Conservation (phyloP, 1,284 basidiomycete species). For the Boletus mariae region DNA sequence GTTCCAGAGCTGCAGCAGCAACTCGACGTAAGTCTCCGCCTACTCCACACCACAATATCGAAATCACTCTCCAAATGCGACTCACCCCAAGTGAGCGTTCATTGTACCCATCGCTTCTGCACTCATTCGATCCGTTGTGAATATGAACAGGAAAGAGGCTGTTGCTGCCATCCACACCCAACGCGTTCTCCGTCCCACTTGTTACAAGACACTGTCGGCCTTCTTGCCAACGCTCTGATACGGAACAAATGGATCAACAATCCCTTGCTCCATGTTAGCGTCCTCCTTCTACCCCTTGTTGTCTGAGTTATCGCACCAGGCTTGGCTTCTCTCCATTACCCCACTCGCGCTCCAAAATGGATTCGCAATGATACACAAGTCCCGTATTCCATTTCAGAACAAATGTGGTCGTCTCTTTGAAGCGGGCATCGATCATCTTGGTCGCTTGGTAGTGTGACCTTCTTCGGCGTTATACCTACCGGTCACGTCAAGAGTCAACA, state of each 20-base stretch:
- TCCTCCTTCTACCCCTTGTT: constrained; percentile 3
- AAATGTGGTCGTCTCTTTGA: constrained; percentile 86
- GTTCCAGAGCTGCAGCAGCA: constrained; percentile 29
- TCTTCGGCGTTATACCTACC: constrained; percentile 60
- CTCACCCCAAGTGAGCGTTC: constrained; percentile 33
- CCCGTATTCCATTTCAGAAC: constrained; percentile 74
- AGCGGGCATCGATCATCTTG: constrained; percentile 67
- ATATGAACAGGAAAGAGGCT: constrained; percentile 42
- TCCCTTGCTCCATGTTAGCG: constrained; percentile 67
- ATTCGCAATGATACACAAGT: constrained; percentile 78
- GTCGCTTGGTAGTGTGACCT: constrained; percentile 80
- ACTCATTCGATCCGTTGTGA: neutral
- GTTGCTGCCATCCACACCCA: constrained; percentile 52
- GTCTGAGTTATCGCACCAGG: constrained; percentile 43
- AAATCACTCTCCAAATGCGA: constrained; percentile 55
- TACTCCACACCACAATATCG: constrained; percentile 41
- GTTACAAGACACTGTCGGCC: constrained; percentile 78
- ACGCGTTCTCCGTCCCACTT: constrained; percentile 69
- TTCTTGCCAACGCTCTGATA: constrained; percentile 72
- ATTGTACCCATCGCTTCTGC: neutral
- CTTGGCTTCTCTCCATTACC: constrained; percentile 79
- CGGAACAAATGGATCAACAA: constrained; percentile 90
- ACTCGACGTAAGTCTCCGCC: constrained; percentile 13
- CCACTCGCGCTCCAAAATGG: constrained; percentile 77
- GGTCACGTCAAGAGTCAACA: constrained; percentile 73